A percentile compares a stretch with the other conserved stretches of the same genome.
Evolutionary conservation across 2,329 filamentous ascomycete species (phyloP).

Genomic region (Beauveria sp.): DNA sequence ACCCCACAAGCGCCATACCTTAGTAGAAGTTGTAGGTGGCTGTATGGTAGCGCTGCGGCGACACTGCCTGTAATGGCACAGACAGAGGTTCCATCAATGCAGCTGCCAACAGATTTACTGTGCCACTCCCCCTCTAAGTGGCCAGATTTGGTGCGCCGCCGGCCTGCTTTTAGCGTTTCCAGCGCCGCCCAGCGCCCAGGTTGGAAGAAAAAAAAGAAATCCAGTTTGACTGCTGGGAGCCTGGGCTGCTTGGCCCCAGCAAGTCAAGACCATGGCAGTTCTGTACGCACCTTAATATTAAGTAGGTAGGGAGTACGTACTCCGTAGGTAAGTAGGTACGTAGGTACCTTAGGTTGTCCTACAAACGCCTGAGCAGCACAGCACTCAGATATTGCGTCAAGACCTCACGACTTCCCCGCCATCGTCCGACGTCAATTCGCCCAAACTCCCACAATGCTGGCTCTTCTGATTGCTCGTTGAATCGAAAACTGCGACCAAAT

Average conservation of each 20-base stretch:
- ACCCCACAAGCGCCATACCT: no score
- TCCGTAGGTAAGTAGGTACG: no score
- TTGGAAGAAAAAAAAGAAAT: neutral
- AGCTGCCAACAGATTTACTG: neutral
- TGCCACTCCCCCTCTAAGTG: neutral
- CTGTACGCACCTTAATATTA: no score
- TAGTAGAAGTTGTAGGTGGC: no score
- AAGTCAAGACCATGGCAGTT: slow-evolving; percentile 1
- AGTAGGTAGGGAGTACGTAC: no score
- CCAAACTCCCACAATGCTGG: no score
- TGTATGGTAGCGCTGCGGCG: no score
- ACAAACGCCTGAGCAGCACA: neutral
- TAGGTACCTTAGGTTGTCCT: no score
- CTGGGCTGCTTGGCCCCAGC: neutral
- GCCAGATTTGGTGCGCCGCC: neutral
- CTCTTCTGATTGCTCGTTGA: no score
- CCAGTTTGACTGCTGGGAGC: neutral
- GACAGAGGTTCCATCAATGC: no score
- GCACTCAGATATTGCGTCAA: neutral
- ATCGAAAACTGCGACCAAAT: no score
- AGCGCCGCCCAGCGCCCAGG: neutral
- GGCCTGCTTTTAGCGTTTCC: neutral
- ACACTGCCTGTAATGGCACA: no score
- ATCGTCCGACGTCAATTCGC: neutral
- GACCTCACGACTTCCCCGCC: neutral